These are phyloP conservation scores for Penicillium manginii DNA, from an alignment of 495 filamentous ascomycete genomes.

Conservation along the genomic window DNA sequence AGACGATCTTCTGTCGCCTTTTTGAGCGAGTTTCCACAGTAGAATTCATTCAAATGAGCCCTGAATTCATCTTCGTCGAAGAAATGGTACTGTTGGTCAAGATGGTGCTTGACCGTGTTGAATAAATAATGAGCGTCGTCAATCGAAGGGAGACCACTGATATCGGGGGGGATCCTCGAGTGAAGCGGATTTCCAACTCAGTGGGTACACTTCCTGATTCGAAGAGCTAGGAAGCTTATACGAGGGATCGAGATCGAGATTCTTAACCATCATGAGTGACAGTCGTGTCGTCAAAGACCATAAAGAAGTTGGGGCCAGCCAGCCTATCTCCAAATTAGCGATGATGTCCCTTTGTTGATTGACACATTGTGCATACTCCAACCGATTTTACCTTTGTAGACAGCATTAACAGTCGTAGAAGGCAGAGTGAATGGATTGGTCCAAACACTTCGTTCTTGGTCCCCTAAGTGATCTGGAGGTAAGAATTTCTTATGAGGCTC, in stretches of 20 bases:
- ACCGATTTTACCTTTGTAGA: slow-evolving; percentile 18
- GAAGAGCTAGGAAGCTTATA: slow-evolving; percentile 19
- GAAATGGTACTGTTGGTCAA: slow-evolving; percentile 37
- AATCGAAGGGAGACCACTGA: slow-evolving; percentile 33
- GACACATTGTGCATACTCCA: no score
- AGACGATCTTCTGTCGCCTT: slow-evolving; percentile 28
- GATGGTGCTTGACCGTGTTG: slow-evolving; percentile 42
- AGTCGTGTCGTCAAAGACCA: slow-evolving; percentile 39
- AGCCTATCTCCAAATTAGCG: no score
- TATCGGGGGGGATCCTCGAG: slow-evolving; percentile 27
- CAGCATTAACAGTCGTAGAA: slow-evolving; percentile 21
- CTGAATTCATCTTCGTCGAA: slow-evolving; percentile 42
- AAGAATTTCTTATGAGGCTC: background rate
- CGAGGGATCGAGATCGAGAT: slow-evolving; percentile 18
- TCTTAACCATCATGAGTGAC: slow-evolving; percentile 33
- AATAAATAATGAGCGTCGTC: slow-evolving; percentile 42
- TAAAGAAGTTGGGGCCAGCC: slow-evolving; percentile 34
- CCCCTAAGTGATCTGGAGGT: slow-evolving; percentile 7
- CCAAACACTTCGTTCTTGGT: slow-evolving; percentile 25
- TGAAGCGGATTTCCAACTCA: slow-evolving; percentile 30
- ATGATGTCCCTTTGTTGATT: no score
- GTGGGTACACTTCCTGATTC: slow-evolving; percentile 36
- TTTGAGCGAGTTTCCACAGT: slow-evolving; percentile 21
- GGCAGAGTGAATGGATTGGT: slow-evolving; percentile 28
- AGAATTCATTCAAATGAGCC: slow-evolving; percentile 32